Evolutionary conservation across 169 alveolate species (phyloP).

Genomic region (Plasmodium vinckei): DNA sequence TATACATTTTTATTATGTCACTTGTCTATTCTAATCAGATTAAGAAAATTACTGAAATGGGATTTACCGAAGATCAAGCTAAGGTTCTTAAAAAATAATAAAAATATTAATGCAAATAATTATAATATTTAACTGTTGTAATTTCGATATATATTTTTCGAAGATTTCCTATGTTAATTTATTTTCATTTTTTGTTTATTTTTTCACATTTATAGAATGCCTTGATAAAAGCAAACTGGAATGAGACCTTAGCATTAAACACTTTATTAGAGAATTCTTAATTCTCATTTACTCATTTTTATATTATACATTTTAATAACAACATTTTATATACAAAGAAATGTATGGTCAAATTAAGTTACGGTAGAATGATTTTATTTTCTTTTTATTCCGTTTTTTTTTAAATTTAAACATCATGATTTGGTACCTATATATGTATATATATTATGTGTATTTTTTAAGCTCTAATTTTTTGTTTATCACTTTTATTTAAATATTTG

Average conservation of each 20-base stretch:
- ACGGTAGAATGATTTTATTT: not conserved
- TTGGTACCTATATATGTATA: slow-evolving; percentile 16
- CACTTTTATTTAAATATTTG: slow-evolving; percentile 27
- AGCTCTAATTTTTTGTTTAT: slow-evolving; percentile 63
- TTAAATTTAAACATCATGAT: slow-evolving; percentile 32
- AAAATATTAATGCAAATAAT: not conserved
- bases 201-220: slow-evolving; percentile 78
- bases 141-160: not conserved
- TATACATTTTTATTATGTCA: not conserved
- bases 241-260: slow-evolving; percentile 89
- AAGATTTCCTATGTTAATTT: not conserved
- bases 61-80: slow-evolving; percentile 84
- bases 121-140: not conserved
- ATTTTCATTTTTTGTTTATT: slow-evolving; percentile 39
- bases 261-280: slow-evolving; percentile 81
- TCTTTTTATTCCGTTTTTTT: slow-evolving; percentile 10
- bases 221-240: slow-evolving; percentile 88
- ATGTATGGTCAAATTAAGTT: too few species aligned
- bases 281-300: not conserved
- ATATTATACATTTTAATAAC: too few species aligned
- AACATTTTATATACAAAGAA: too few species aligned
- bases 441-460: slow-evolving; percentile 11
- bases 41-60: slow-evolving; percentile 82
- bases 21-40: slow-evolving; percentile 58
- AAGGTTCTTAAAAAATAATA: slow-evolving; percentile 59